Conservation (phyloP, 2,329 filamentous ascomycete species). For the Cladobotryum mycophilum region DNA sequence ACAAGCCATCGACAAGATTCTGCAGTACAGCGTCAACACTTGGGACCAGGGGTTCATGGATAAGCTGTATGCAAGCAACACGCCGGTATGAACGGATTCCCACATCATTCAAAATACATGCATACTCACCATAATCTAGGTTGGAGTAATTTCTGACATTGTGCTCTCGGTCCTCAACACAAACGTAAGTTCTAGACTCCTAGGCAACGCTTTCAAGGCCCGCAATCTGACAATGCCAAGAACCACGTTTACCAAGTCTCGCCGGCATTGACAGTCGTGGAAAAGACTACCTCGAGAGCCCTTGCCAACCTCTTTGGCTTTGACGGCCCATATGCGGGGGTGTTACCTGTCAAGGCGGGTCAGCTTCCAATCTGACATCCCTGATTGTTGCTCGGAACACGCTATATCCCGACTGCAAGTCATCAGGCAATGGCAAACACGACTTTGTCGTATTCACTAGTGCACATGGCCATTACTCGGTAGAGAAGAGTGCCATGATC, state of each 20-base stretch:
- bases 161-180: conserved; percentile 84
- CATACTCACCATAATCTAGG: conserved; percentile 34
- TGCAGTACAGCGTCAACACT: conserved; percentile 92
- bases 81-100: conserved; percentile 50
- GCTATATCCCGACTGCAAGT: conserved; percentile 73
- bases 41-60: conserved; percentile 97
- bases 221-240: conserved; percentile 27
- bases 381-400: conserved; percentile 84
- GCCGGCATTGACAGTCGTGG: conserved; percentile 77
- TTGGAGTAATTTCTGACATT: conserved; percentile 79
- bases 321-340: conserved; percentile 61
- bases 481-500: conserved; percentile 91
- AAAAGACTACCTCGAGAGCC: conserved; percentile 70
- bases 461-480: conserved; percentile 85
- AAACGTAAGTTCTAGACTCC: conserved; percentile 51
- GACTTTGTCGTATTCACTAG: conserved; percentile 83
- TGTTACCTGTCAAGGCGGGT: conserved; percentile 76
- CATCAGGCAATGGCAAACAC: conserved; percentile 56
- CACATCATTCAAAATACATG: not conserved
- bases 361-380: conserved; percentile 76
- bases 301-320: conserved; percentile 76
- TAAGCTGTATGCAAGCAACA: conserved; percentile 88
- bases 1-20: conserved; percentile 60
- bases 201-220: not conserved
- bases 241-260: conserved; percentile 92